phyloP scores from a whole-genome alignment of 1,284 basidiomycete genomes.

The Gymnopus androsaceus region DNA sequence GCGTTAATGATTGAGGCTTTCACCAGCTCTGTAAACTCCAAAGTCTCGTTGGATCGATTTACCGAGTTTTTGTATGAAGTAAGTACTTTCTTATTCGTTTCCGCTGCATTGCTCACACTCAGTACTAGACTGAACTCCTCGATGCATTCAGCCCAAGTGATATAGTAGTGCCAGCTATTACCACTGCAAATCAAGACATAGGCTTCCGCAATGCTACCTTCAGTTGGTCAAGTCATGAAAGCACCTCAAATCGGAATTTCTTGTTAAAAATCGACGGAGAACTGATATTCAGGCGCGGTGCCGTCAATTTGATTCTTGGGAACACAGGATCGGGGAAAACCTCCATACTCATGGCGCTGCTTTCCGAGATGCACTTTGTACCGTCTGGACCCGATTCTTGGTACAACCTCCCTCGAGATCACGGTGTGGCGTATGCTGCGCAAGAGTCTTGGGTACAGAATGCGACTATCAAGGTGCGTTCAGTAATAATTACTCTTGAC shows the following conservation, averaged over 20 bases:
- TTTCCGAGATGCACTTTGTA: constrained; percentile 69
- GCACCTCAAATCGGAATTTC: constrained; percentile 43
- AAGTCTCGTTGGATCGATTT: constrained; percentile 48
- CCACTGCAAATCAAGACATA: constrained; percentile 26
- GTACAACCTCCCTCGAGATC: constrained; percentile 64
- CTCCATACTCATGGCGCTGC: constrained; percentile 55
- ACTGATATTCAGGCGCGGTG: constrained; percentile 54
- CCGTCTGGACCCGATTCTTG: constrained; percentile 56
- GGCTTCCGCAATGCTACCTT: constrained; percentile 46
- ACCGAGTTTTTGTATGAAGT: constrained; percentile 45
- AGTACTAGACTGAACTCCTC: constrained; percentile 3
- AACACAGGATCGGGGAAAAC: constrained; percentile 51
- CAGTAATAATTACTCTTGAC: constrained; percentile 41
- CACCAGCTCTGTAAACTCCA: constrained; percentile 16
- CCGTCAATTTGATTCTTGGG: constrained; percentile 64
- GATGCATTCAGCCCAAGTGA: not conserved
- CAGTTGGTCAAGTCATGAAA: constrained; percentile 39
- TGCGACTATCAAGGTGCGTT: constrained; percentile 38
- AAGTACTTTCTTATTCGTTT: constrained; percentile 20
- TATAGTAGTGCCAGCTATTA: not conserved
- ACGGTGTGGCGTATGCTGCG: constrained; percentile 74
- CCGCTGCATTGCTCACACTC: not conserved
- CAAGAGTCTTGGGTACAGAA: constrained; percentile 82
- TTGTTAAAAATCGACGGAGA: constrained; percentile 49
- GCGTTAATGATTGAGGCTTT: not conserved